Conservation (phyloP, 192 early-diverging fungal species). For the Rhizophagus prolifer region DNA sequence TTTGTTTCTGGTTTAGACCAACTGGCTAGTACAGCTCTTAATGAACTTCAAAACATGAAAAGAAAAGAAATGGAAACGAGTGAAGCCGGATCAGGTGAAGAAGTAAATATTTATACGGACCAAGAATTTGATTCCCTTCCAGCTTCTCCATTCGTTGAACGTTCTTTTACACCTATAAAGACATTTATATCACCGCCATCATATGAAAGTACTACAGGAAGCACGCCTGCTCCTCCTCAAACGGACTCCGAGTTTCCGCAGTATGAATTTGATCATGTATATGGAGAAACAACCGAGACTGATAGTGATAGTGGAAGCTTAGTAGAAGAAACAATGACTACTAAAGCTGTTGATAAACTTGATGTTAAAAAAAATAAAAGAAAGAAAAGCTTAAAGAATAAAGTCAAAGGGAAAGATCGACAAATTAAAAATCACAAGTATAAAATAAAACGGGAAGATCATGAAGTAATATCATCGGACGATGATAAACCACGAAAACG, state of each 20-base stretch:
- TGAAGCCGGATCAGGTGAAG: background rate
- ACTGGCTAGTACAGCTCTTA: conserved; percentile 7
- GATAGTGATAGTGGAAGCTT: background rate
- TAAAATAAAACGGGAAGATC: background rate
- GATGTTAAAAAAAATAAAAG: background rate
- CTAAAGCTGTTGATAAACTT: background rate
- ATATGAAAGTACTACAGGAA: conserved; percentile 16
- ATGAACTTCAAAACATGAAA: conserved; percentile 9
- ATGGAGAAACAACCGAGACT: background rate
- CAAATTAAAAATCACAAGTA: conserved; percentile 2
- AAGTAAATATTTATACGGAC: background rate
- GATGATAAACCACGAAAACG: background rate
- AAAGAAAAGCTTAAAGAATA: background rate
- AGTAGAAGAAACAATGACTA: background rate
- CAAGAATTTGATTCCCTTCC: background rate
- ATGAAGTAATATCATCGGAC: background rate
- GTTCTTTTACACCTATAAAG: background rate
- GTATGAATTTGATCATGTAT: background rate
- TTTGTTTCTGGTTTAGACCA: background rate
- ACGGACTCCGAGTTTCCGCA: conserved; percentile 3
- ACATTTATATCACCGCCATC: background rate
- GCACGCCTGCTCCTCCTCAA: background rate
- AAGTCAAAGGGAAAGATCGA: background rate
- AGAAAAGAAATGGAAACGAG: background rate
- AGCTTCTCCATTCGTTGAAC: conserved; percentile 5